Conservation (phyloP, 2,329 filamentous ascomycete genomes). For the Aureobasidium sp. region DNA sequence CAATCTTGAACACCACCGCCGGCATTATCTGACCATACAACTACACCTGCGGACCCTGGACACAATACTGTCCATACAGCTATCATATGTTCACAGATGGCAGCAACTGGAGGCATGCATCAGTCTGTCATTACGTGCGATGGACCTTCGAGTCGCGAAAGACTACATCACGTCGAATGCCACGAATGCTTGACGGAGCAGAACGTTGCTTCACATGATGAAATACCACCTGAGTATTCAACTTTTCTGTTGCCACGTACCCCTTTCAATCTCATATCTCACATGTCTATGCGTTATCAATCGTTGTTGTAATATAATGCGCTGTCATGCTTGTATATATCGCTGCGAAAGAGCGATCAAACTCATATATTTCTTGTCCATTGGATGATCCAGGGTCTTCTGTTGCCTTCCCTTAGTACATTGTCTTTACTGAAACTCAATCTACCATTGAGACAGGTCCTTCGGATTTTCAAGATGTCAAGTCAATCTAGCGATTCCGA, state of each 20-base stretch:
- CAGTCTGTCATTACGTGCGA: background rate
- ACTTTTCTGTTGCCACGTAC: background rate
- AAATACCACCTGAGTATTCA: background rate
- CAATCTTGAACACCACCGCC: background rate
- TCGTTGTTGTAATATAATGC: too few relatives aligned
- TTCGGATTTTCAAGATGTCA: background rate
- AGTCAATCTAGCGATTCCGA: background rate
- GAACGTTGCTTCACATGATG: background rate
- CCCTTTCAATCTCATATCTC: background rate
- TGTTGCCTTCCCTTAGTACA: background rate
- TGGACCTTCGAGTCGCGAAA: background rate
- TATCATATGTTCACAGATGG: background rate
- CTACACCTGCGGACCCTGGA: background rate
- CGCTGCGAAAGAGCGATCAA: background rate
- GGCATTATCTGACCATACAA: background rate
- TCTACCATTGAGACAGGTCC: background rate
- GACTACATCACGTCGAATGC: background rate
- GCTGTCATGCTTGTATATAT: background rate
- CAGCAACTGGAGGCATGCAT: background rate
- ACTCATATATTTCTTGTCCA: background rate
- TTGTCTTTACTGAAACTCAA: background rate
- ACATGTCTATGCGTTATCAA: background rate
- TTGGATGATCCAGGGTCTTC: background rate
- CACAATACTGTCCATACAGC: background rate
- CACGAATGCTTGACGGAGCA: background rate